Conservation (phyloP, 1,284 basidiomycete genomes). For the Apiotrichum laibachii region DNA sequence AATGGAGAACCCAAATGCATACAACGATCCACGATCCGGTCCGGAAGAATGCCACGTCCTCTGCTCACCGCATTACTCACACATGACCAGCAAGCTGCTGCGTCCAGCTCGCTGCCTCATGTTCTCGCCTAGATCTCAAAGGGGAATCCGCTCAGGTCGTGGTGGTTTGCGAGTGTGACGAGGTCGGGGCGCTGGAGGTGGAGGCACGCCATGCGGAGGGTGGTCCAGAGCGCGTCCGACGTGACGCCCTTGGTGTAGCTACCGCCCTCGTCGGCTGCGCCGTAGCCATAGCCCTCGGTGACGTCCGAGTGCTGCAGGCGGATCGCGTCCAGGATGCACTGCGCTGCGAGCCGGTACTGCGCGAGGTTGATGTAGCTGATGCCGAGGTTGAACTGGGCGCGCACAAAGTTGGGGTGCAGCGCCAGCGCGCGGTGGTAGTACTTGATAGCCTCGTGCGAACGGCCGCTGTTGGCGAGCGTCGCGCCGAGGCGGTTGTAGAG, state of each 20-base stretch:
- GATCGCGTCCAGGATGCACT: slow-evolving; percentile 80
- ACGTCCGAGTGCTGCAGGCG: slow-evolving; percentile 76
- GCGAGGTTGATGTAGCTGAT: slow-evolving; percentile 86
- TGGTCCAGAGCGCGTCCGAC: slow-evolving; percentile 76
- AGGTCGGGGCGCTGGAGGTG: slow-evolving; percentile 50
- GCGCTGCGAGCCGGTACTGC: slow-evolving; percentile 77
- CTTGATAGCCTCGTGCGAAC: slow-evolving; percentile 74
- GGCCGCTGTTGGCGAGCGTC: slow-evolving; percentile 89
- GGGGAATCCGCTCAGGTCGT: slow-evolving; percentile 15
- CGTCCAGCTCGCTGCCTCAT: no score
- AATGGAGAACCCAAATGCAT: neutral
- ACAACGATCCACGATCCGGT: neutral
- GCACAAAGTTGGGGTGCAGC: slow-evolving; percentile 88
- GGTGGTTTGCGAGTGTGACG: slow-evolving; percentile 18
- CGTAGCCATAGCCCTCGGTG: slow-evolving; percentile 55
- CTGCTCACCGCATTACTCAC: no score
- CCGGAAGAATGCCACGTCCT: neutral
- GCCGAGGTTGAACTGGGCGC: slow-evolving; percentile 86
- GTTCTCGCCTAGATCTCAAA: neutral
- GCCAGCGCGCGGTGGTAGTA: slow-evolving; percentile 89
- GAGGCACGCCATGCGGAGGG: slow-evolving; percentile 71
- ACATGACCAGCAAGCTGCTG: no score
- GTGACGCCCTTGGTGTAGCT: slow-evolving; percentile 63
- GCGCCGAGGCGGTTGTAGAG: slow-evolving; percentile 95
- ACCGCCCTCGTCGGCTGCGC: slow-evolving; percentile 38